Percentiles rank a stretch among this genome's conserved stretches.
Evolutionary conservation across 192 early-diverging fungal genomes (phyloP).

Genomic region (Chytriomyces confervae): DNA sequence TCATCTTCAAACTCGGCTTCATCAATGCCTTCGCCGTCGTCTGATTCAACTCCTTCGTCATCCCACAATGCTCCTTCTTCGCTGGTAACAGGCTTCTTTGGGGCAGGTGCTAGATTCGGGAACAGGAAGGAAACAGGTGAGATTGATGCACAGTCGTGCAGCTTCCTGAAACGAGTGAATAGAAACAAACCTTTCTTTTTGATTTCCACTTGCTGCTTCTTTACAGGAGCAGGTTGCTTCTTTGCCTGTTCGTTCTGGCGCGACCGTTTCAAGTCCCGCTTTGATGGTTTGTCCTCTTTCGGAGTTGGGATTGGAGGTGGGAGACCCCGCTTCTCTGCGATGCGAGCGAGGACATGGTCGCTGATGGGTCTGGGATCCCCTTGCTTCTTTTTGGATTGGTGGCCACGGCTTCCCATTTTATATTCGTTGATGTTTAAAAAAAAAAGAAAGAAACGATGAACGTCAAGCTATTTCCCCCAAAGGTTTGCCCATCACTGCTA

Average conservation of each 20-base stretch:
- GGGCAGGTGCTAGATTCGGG: not conserved
- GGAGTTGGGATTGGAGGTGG: constrained; percentile 8
- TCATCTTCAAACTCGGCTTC: constrained; percentile 28
- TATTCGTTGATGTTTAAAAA: not conserved
- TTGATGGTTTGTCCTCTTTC: constrained; percentile 22
- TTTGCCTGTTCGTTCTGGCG: not conserved
- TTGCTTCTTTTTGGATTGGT: constrained; percentile 56
- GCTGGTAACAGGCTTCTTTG: not conserved
- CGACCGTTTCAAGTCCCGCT: not conserved
- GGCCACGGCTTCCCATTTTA: constrained; percentile 53
- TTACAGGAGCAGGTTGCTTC: constrained; percentile 5
- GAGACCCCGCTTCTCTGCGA: constrained; percentile 38
- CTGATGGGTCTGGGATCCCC: constrained; percentile 45
- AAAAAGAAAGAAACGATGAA: constrained; percentile 22
- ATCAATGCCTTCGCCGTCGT: constrained; percentile 34
- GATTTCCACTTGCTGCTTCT: constrained; percentile 10
- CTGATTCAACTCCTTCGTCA: constrained; percentile 35
- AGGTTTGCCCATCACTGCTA: too few relatives aligned
- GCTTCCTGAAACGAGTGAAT: not conserved
- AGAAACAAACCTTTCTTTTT: not conserved
- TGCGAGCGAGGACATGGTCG: constrained; percentile 41
- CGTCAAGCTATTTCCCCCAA: constrained; percentile 19
- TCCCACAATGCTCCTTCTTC: constrained; percentile 24
- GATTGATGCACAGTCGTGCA: not conserved
- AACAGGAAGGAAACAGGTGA: not conserved